Base-by-base conservation (phyloP, 1,139 yeast genomes). In the Candida sp. region DNA sequence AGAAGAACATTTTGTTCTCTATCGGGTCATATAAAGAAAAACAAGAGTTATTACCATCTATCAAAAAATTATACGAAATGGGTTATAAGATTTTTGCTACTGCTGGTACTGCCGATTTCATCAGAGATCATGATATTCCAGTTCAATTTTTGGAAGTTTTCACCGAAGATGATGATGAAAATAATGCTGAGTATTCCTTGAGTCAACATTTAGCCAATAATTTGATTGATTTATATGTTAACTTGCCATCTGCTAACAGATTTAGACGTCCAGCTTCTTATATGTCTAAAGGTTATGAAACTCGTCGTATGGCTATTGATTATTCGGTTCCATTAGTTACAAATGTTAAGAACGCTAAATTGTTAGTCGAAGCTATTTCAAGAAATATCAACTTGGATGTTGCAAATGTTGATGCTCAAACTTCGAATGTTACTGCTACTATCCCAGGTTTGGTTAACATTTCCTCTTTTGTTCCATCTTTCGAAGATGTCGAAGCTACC, bases 251-350 rank as follows among this genome's bases (percentile, higher is more conserved):
- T 51, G 77, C 96, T 45, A 95, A 95, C 77, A 81, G 97, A 65
- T 93, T 89, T 83, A 87, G 99, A 68, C 90, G 99, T 72, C 99
- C 99, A 49, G 97, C 99, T 44, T 87, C 93, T 49, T 95, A 93
- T 71, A 90, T 93, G 80, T 88, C 97, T 33, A 90, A 88, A 75
- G 99, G 99, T 66, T 95, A 95, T 78, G 85, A 83, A 70, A 88
- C 98, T 44, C 95, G 99, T 79, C 95, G 99, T 77, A 87, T 95
- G 98, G 99, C 99, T 55, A 98, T 95, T 54, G 99, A 95, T 69
- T 95, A 88, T 65, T 91, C 97, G 43, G 88, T 95, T 63, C 99
- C 99, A 43, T 79, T 95, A 66, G 97, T 95, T 42, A 93, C 99
- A 54, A 95, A 95, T 63, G 99, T 93, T 55, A 95, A 95, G 73